A percentile compares a stretch with the other conserved stretches of the same genome.
Evolutionary conservation across 75 land plant species (phyloP).

Genomic region (Pinus albicaulis): DNA sequence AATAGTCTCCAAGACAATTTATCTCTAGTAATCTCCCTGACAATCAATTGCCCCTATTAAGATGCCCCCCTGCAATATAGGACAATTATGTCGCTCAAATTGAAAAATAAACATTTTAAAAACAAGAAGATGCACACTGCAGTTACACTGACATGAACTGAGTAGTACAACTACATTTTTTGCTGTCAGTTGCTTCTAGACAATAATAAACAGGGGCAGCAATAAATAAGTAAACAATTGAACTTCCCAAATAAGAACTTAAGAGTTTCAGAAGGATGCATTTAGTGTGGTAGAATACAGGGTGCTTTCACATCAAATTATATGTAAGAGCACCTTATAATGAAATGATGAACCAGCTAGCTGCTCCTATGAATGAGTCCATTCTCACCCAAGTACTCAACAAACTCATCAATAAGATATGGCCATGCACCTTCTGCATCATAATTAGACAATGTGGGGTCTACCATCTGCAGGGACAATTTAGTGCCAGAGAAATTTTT

Average conservation of each 20-base stretch:
- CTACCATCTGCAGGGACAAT: constrained; percentile 55
- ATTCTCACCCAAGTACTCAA: constrained; percentile 80
- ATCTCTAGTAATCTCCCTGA: background rate
- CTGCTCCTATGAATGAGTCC: constrained; percentile 40
- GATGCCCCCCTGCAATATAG: background rate
- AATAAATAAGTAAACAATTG: background rate
- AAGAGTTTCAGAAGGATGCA: background rate
- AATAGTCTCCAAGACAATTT: background rate
- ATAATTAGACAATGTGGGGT: constrained; percentile 77
- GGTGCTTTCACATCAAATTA: background rate
- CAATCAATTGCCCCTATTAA: background rate
- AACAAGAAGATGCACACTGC: background rate
- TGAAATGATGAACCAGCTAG: background rate
- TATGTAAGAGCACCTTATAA: background rate
- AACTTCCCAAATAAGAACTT: background rate
- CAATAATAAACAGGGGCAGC: background rate
- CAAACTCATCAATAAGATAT: constrained; percentile 92
- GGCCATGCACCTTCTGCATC: constrained; percentile 98
- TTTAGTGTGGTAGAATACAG: constrained; percentile 4
- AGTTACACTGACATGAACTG: background rate
- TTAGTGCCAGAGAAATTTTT: constrained; percentile 6
- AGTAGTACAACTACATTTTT: background rate
- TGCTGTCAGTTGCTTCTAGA: background rate
- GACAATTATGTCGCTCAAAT: background rate
- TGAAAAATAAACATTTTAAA: background rate